Evolutionary conservation across 177 flowering plant genomes (phyloP).

Genomic region (Vitis hybrid): DNA sequence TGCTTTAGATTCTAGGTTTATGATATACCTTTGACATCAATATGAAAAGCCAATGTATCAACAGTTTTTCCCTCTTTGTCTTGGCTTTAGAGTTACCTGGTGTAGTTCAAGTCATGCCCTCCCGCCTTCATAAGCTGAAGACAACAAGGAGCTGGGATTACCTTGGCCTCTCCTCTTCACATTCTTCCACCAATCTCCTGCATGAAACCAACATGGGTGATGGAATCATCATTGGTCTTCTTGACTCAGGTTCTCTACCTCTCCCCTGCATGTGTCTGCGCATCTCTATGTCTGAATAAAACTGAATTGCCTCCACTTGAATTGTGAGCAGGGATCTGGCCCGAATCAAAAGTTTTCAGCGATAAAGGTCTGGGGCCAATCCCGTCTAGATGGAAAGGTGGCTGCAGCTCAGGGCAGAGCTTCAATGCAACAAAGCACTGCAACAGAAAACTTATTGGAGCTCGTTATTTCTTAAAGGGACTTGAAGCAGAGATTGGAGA

Average conservation of each 20-base stretch:
- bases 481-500: neutral
- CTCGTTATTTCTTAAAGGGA: too few relatives aligned
- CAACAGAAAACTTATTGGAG: too few relatives aligned
- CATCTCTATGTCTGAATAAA: too few relatives aligned
- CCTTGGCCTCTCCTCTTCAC: slow-evolving; percentile 6
- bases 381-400: slow-evolving; percentile 43
- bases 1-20: too few relatives aligned
- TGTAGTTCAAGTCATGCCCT: slow-evolving; percentile 15
- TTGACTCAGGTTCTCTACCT: slow-evolving; percentile 3
- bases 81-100: slow-evolving; percentile 13
- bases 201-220: slow-evolving; percentile 8
- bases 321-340: slow-evolving; percentile 35
- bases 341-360: slow-evolving; percentile 34
- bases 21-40: too few relatives aligned
- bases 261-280: too few relatives aligned
- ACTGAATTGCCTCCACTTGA: too few relatives aligned
- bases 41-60: neutral
- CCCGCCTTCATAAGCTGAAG: slow-evolving; percentile 7
- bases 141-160: slow-evolving; percentile 21
- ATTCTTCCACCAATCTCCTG: slow-evolving; percentile 2
- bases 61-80: neutral
- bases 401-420: slow-evolving; percentile 24
- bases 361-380: slow-evolving; percentile 38
- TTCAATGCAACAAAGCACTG: slow-evolving; percentile 17
- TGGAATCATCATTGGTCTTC: slow-evolving; percentile 13